Evolutionary conservation across 2,329 filamentous ascomycete genomes (phyloP), one percentile per base, ranked within the genome.

Genomic region (Pseudogymnoascus sp.): DNA sequence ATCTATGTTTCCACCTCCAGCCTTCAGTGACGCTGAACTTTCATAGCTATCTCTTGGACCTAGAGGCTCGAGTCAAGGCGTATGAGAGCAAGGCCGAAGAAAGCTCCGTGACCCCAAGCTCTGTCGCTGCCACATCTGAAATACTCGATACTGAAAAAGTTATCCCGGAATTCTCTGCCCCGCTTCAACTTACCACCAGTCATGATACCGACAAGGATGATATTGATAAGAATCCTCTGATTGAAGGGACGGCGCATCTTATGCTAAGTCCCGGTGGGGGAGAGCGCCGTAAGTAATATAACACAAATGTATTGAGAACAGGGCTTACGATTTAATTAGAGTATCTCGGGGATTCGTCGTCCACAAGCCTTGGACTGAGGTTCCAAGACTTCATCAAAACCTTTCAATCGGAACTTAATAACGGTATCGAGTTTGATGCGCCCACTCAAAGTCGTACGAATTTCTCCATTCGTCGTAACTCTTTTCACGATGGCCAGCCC

Each of bases 311-410:
- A 60, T 16, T 16, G 29, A 63, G 8, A 23, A 14, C 33, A 39
- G 59, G n/a, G 31, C 45, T 19, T 63, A 60, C 37, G 14, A 35
- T 55, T 21, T 62, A 60, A 23, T 19, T 26, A 65, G 68, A 70
- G 39, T 71, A 69, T 45, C 63, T 70, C 6, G 69, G 69, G 12
- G 67, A 67, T 33, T 69, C 68, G 7, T 70, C 69, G 2, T 69
- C 69, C 2, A 67, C 68, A 8, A 68, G 66, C 23, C 63, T 68
- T 14, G 67, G 66, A 4, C 60, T 68, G 58, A 61, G 67, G 16
- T 64, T 71, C 5, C 63, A 65, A 8, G 67, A 69, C 43, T 67
- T 70, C 14, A 67, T 70, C 6, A 68, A 66, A 55, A 64, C 63
- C 2, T 63, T 65, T n/a, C 63, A 55, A 39, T 41, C 63, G 8